phyloP scores from a whole-genome alignment of 192 early-diverging fungal species.

The Phlyctochytrium planicorne region DNA sequence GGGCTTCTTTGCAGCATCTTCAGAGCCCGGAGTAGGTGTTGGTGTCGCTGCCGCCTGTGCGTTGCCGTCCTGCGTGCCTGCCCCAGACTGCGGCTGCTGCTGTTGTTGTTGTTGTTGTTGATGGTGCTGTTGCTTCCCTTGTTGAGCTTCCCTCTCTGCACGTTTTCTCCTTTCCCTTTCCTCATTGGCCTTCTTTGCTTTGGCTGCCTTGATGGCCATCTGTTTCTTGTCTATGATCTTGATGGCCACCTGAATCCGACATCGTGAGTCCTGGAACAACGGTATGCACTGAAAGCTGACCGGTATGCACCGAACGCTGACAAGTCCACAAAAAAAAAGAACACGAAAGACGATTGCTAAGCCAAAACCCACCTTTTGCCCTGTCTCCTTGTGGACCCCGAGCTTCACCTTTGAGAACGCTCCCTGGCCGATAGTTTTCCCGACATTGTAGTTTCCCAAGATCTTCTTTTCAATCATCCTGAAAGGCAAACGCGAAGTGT shows the following conservation, averaged over 20 bases:
- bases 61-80: background rate
- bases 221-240: conserved; percentile 65
- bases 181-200: conserved; percentile 48
- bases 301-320: too few species aligned
- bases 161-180: conserved; percentile 37
- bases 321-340: too few species aligned
- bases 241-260: conserved; percentile 46
- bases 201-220: conserved; percentile 51
- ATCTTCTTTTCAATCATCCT: conserved; percentile 44
- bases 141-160: too few species aligned
- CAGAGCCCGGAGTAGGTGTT: background rate
- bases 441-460: conserved; percentile 57
- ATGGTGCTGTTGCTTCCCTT: conserved; percentile 29
- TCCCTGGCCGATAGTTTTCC: conserved; percentile 64
- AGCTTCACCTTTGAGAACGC: conserved; percentile 70
- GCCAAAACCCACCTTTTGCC: conserved; percentile 47
- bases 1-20: background rate
- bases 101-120: conserved; percentile 11
- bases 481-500: too few species aligned
- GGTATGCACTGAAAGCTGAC: too few species aligned
- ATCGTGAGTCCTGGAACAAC: too few species aligned
- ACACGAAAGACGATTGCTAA: too few species aligned
- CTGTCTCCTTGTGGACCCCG: conserved; percentile 55
- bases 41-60: background rate
- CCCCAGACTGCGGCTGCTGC: conserved; percentile 5